phyloP scores from a whole-genome alignment of 805 yeast genomes.

The Wickerhamomyces chaumierensis region DNA sequence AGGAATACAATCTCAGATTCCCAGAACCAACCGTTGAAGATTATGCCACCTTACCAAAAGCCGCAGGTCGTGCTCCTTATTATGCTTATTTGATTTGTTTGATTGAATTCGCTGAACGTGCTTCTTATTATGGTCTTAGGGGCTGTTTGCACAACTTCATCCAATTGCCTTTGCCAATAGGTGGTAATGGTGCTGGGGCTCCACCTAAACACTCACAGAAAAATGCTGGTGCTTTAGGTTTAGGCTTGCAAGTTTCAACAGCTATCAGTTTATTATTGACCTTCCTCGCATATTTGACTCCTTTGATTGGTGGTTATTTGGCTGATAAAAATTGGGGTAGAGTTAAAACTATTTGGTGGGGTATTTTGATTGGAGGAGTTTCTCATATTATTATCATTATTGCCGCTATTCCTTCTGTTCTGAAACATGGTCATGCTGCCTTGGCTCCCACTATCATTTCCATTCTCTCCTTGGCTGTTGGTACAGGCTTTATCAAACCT shows the following conservation, averaged over 20 bases:
- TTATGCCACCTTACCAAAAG: constrained; percentile 20
- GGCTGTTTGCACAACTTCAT: constrained; percentile 72
- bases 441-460: constrained; percentile 45
- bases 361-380: constrained; percentile 42
- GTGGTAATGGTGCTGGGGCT: constrained; percentile 23
- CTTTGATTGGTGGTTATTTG: constrained; percentile 61
- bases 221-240: constrained; percentile 41
- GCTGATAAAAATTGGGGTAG: constrained; percentile 70
- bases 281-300: constrained; percentile 74
- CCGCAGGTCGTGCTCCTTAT: constrained; percentile 33
- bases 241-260: constrained; percentile 53
- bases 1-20: constrained; percentile 6
- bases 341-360: constrained; percentile 51
- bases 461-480: constrained; percentile 47
- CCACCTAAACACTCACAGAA: constrained; percentile 10
- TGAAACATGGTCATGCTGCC: constrained; percentile 30
- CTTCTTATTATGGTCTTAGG: constrained; percentile 68
- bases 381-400: constrained; percentile 56
- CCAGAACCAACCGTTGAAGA: constrained; percentile 35
- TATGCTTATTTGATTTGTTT: constrained; percentile 41
- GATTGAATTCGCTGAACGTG: constrained; percentile 72
- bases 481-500: constrained; percentile 72
- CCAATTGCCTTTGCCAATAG: constrained; percentile 36
- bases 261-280: constrained; percentile 66
- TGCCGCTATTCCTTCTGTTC: constrained; percentile 50